phyloP scores from a whole-genome alignment of 2,329 filamentous ascomycete genomes.

The Aphanocladium album region DNA sequence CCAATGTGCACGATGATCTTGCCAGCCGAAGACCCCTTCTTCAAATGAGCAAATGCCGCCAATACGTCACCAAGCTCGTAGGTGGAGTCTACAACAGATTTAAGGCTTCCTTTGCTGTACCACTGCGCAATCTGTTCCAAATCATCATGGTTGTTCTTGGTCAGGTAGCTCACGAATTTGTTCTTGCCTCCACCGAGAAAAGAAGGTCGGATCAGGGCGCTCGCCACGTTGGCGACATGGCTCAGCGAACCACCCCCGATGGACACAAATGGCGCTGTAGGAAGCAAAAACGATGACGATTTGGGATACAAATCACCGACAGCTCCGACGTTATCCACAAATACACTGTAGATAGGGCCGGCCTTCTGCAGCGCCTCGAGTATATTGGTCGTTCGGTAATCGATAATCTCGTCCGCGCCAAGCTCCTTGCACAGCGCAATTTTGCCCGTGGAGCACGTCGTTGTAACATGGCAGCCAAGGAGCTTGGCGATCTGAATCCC shows the following conservation, averaged over 20 bases:
- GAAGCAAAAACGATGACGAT: slow-evolving; percentile 44
- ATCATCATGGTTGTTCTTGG: slow-evolving; percentile 39
- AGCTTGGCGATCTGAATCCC: slow-evolving; percentile 61
- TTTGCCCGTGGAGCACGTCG: slow-evolving; percentile 56
- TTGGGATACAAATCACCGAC: slow-evolving; percentile 42
- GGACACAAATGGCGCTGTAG: slow-evolving; percentile 44
- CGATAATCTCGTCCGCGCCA: slow-evolving; percentile 61
- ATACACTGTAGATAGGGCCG: slow-evolving; percentile 41
- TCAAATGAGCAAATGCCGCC: slow-evolving; percentile 54
- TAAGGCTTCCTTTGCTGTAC: slow-evolving; percentile 54
- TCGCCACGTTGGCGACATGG: slow-evolving; percentile 21
- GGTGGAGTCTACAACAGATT: slow-evolving; percentile 48
- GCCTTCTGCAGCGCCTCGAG: slow-evolving; percentile 36
- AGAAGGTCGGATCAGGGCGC: slow-evolving; percentile 24
- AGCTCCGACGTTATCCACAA: slow-evolving; percentile 48
- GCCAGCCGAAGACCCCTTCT: slow-evolving; percentile 52
- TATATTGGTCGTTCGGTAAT: slow-evolving; percentile 45
- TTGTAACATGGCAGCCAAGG: slow-evolving; percentile 55
- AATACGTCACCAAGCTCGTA: slow-evolving; percentile 52
- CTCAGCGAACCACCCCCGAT: slow-evolving; percentile 38
- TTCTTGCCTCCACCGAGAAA: slow-evolving; percentile 37
- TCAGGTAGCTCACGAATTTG: slow-evolving; percentile 36
- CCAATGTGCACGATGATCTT: slow-evolving; percentile 47
- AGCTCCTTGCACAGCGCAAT: slow-evolving; percentile 50
- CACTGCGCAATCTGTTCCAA: slow-evolving; percentile 47